These are phyloP conservation scores for Eucalyptus sp. DNA, from an alignment of 345 rosid genomes.

Conservation along the genomic window DNA sequence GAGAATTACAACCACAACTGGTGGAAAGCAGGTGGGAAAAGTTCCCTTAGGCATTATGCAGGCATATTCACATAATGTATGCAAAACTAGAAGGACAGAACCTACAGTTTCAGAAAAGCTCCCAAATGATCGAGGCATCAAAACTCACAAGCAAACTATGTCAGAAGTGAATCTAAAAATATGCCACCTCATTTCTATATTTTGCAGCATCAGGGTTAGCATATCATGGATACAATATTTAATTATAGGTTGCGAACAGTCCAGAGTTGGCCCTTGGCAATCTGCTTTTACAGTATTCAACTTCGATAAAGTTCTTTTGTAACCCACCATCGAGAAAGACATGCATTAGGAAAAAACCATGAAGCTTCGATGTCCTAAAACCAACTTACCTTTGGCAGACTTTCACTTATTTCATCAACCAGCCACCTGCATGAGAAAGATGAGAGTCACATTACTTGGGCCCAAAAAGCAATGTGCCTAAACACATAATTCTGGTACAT, in stretches of 20 bases:
- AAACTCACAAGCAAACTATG: neutral
- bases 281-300: neutral
- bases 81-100: neutral
- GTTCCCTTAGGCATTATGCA: neutral
- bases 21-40: neutral
- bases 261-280: neutral
- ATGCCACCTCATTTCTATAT: neutral
- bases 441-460: neutral
- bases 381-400: slow-evolving; percentile 78
- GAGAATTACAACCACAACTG: neutral
- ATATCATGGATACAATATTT: neutral
- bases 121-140: neutral
- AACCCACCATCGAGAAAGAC: neutral
- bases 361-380: neutral
- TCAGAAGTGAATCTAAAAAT: neutral
- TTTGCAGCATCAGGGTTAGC: neutral
- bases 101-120: neutral
- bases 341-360: neutral
- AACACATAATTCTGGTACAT: neutral
- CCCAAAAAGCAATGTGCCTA: neutral
- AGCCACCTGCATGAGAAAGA: slow-evolving; percentile 63
- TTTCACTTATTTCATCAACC: slow-evolving; percentile 80
- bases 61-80: neutral
- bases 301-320: neutral
- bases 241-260: neutral